Percentiles rank a stretch among this genome's conserved stretches.
Evolutionary conservation across 805 yeast species (phyloP).

Genomic region (Spencermartinsiella europaea): DNA sequence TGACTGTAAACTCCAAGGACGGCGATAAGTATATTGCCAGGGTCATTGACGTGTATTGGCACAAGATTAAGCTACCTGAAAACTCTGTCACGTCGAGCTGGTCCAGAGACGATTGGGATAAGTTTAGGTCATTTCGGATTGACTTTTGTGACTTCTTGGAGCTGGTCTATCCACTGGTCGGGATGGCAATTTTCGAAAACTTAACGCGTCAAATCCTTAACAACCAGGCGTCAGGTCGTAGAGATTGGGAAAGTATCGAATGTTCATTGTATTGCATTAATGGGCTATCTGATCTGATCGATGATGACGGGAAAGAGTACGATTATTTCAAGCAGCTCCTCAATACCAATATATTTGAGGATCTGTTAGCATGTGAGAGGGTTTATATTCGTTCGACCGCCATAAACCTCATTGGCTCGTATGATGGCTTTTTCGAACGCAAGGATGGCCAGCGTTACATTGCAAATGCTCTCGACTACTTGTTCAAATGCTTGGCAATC

Average conservation of each 20-base stretch:
- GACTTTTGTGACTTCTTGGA: slow-evolving; percentile 79
- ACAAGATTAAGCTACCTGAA: slow-evolving; percentile 46
- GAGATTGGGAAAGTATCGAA: slow-evolving; percentile 45
- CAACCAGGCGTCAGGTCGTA: slow-evolving; percentile 2
- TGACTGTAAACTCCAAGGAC: background rate
- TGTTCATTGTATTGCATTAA: slow-evolving; percentile 55
- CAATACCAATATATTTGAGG: slow-evolving; percentile 27
- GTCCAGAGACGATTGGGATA: slow-evolving; percentile 40
- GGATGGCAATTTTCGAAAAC: slow-evolving; percentile 43
- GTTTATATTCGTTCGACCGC: slow-evolving; percentile 42
- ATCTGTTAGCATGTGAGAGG: slow-evolving; percentile 23
- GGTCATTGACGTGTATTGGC: slow-evolving; percentile 62
- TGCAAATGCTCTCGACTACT: slow-evolving; percentile 48
- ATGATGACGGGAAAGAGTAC: slow-evolving; percentile 31
- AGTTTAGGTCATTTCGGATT: slow-evolving; percentile 61
- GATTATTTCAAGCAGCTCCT: slow-evolving; percentile 25
- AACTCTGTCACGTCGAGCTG: slow-evolving; percentile 17
- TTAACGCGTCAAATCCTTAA: slow-evolving; percentile 29
- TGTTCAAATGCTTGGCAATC: slow-evolving; percentile 40
- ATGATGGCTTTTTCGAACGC: slow-evolving; percentile 54
- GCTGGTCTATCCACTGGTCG: slow-evolving; percentile 60
- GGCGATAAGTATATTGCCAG: slow-evolving; percentile 32
- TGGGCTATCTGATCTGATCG: slow-evolving; percentile 51
- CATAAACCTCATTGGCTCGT: slow-evolving; percentile 52
- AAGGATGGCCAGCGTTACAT: slow-evolving; percentile 42